These are phyloP conservation scores for Lanmaoa rubissima DNA, from an alignment of 768 basidiomycete species.

Conservation along the genomic window DNA sequence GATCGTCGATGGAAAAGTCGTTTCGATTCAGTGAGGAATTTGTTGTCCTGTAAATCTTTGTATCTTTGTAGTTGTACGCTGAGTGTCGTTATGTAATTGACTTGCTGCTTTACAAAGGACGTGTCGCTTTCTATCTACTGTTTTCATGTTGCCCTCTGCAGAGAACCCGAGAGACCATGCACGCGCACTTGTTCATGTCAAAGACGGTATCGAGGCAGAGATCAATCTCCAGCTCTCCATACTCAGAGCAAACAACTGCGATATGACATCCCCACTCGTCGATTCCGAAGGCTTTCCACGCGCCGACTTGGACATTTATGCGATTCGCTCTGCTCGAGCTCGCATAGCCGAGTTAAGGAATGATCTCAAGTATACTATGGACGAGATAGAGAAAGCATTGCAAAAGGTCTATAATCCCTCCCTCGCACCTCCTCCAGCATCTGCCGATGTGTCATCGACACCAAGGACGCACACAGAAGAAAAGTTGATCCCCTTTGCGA, in stretches of 20 bases:
- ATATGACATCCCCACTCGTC: slow-evolving; percentile 72
- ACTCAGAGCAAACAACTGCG: slow-evolving; percentile 60
- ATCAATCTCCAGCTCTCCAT: slow-evolving; percentile 61
- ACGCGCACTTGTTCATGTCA: slow-evolving; percentile 60
- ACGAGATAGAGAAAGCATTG: slow-evolving; percentile 64
- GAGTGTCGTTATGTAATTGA: slow-evolving; percentile 8
- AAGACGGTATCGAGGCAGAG: slow-evolving; percentile 71
- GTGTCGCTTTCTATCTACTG: background rate
- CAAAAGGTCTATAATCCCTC: slow-evolving; percentile 63
- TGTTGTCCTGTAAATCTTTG: background rate
- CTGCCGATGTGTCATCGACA: slow-evolving; percentile 24
- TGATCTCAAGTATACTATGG: slow-evolving; percentile 65
- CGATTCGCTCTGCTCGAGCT: slow-evolving; percentile 70
- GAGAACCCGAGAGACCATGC: slow-evolving; percentile 55
- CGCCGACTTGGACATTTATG: slow-evolving; percentile 80
- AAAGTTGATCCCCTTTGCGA: slow-evolving; percentile 60
- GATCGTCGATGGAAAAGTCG: slow-evolving; percentile 54
- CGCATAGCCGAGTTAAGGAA: slow-evolving; percentile 81
- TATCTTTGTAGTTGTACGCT: background rate
- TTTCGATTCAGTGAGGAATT: slow-evolving; percentile 28
- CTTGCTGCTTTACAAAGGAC: background rate
- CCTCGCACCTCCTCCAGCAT: slow-evolving; percentile 15
- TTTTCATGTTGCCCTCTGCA: slow-evolving; percentile 41
- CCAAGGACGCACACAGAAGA: slow-evolving; percentile 18
- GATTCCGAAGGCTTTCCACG: slow-evolving; percentile 89